Evolutionary conservation across 1,139 yeast genomes (phyloP).

Genomic region (Protomyces pachydermus): DNA sequence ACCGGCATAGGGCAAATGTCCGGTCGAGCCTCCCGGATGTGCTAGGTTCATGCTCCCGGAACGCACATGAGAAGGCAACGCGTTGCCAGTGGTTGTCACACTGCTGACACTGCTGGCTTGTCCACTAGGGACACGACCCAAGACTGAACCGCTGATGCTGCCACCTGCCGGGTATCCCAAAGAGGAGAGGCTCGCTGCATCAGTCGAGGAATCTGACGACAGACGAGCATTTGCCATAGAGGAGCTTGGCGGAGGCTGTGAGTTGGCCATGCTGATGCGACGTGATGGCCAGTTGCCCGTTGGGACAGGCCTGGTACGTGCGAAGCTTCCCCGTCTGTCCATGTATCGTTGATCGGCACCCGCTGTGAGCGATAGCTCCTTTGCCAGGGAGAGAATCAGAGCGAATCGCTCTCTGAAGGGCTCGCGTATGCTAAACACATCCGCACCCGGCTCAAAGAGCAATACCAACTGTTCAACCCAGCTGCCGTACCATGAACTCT

Average conservation of each 20-base stretch:
- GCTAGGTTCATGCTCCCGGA: not conserved
- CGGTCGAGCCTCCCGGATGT: not conserved
- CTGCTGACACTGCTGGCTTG: not conserved
- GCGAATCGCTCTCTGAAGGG: not conserved
- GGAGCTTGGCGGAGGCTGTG: not conserved
- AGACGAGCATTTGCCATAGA: not conserved
- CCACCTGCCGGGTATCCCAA: not conserved
- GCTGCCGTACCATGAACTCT: constrained; percentile 8
- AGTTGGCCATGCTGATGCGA: not conserved
- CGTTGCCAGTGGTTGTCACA: not conserved
- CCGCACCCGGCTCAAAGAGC: not conserved
- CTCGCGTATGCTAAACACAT: not conserved
- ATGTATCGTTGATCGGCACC: not conserved
- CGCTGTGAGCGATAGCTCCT: not conserved
- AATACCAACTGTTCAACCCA: constrained; percentile 2
- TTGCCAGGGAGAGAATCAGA: not conserved
- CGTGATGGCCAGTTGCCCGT: not conserved
- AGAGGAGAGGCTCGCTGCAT: not conserved
- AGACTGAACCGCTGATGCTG: not conserved
- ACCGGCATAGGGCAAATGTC: not conserved
- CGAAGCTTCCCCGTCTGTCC: not conserved
- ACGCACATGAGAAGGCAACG: not conserved
- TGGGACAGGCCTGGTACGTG: not conserved
- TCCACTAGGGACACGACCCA: not conserved
- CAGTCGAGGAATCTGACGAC: not conserved